Percentiles rank a stretch among this genome's conserved stretches.
Evolutionary conservation across 768 basidiomycete species (phyloP).

Genomic region (Gelatoporia subvermispora): DNA sequence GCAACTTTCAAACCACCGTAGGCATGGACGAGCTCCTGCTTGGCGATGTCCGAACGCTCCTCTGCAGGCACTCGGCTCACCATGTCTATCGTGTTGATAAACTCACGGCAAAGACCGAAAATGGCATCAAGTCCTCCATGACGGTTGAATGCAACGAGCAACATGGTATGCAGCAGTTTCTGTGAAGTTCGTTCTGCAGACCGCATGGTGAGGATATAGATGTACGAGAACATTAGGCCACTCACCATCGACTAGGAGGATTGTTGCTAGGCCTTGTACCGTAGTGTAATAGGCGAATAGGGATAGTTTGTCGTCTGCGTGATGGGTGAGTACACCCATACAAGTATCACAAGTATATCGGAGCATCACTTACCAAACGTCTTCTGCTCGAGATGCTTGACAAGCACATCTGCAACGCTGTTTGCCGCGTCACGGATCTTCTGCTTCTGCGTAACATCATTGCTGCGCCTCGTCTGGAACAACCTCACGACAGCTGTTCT

Average conservation of each 20-base stretch:
- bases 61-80: constrained; percentile 46
- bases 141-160: constrained; percentile 70
- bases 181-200: constrained; percentile 67
- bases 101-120: constrained; percentile 49
- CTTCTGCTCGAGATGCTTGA: constrained; percentile 58
- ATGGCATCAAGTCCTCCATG: constrained; percentile 66
- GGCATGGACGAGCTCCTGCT: constrained; percentile 68
- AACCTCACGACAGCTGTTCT: constrained; percentile 76
- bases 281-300: constrained; percentile 49
- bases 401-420: constrained; percentile 66
- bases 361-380: constrained; percentile 41
- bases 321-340: constrained; percentile 1
- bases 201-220: neutral
- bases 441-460: constrained; percentile 70
- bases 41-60: constrained; percentile 50
- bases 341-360: neutral
- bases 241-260: constrained; percentile 58
- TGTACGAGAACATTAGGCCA: neutral
- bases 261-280: constrained; percentile 46
- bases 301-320: constrained; percentile 36
- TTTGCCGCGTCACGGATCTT: constrained; percentile 69
- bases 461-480: constrained; percentile 75
- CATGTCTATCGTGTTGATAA: constrained; percentile 53
- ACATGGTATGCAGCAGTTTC: constrained; percentile 75
- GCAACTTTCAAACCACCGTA: constrained; percentile 80